Evolutionary conservation across 1,139 yeast genomes (phyloP).

Genomic region (Pichia sp.): DNA sequence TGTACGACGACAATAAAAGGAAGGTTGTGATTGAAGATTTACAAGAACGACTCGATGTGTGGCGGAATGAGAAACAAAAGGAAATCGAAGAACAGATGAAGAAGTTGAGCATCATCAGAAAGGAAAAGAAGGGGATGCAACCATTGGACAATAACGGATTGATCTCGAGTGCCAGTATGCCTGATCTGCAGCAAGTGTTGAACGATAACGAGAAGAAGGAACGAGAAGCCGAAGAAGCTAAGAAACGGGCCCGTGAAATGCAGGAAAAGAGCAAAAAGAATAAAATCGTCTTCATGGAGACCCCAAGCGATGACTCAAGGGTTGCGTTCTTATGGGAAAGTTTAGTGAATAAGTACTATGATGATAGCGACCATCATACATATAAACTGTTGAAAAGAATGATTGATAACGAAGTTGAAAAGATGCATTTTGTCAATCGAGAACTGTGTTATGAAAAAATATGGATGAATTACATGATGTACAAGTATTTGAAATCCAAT

Average conservation of each 20-base stretch:
- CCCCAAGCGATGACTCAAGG: slow-evolving; percentile 12
- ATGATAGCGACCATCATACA: background rate
- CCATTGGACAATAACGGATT: slow-evolving; percentile 9
- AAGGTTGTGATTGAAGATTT: slow-evolving; percentile 7
- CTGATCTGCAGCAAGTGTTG: slow-evolving; percentile 16
- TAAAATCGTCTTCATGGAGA: slow-evolving; percentile 21
- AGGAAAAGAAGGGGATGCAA: slow-evolving; percentile 2
- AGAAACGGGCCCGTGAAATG: slow-evolving; percentile 8
- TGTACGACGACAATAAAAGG: slow-evolving; percentile 7
- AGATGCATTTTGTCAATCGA: background rate
- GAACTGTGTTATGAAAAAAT: slow-evolving; percentile 13
- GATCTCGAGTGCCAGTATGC: slow-evolving; percentile 16
- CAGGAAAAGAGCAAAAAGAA: slow-evolving; percentile 13
- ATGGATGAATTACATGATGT: slow-evolving; percentile 31
- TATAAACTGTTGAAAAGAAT: background rate
- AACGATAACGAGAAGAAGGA: slow-evolving; percentile 7
- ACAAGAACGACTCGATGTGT: slow-evolving; percentile 14
- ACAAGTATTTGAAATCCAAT: slow-evolving; percentile 41
- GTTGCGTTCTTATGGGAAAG: slow-evolving; percentile 3
- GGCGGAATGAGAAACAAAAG: slow-evolving; percentile 16
- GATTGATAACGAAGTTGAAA: slow-evolving; percentile 2
- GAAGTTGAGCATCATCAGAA: slow-evolving; percentile 12
- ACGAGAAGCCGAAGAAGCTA: background rate
- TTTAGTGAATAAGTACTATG: background rate
- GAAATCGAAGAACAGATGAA: slow-evolving; percentile 19